Conservation (phyloP, 2,329 filamentous ascomycete species). For the Xylaria sp. region DNA sequence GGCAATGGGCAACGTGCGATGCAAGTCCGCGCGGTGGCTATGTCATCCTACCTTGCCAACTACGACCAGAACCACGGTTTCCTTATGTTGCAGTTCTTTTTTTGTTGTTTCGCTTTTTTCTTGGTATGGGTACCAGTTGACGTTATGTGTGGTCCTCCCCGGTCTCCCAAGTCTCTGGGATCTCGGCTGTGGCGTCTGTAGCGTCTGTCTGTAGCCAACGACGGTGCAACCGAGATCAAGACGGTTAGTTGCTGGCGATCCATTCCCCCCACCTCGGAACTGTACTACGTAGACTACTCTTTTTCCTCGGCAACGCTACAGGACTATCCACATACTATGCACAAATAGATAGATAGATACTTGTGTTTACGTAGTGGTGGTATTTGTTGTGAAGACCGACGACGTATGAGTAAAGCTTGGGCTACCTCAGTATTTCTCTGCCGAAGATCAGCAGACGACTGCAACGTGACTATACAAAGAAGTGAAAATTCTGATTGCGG, state of each 20-base stretch:
- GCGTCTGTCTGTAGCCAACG: constrained; percentile 1
- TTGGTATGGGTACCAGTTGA: constrained; percentile 3
- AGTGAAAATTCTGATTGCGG: constrained; percentile 10
- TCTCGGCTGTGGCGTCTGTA: constrained; percentile 34
- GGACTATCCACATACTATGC: neutral
- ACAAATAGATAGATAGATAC: neutral
- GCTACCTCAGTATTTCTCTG: constrained; percentile 20
- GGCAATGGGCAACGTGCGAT: constrained; percentile 1
- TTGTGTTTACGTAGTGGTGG: neutral
- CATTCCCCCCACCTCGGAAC: constrained; percentile 20
- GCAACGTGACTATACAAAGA: constrained; percentile 17
- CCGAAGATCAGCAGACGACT: constrained; percentile 3
- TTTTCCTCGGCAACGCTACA: constrained; percentile 8
- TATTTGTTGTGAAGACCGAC: neutral
- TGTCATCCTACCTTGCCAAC: constrained; percentile 19
- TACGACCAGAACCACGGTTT: neutral
- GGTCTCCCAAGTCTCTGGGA: constrained; percentile 33
- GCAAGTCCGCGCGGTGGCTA: constrained; percentile 20
- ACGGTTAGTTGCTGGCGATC: constrained; percentile 23
- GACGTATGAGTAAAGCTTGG: neutral
- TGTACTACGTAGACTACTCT: neutral
- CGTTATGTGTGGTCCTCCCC: constrained; percentile 34
- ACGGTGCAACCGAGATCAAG: constrained; percentile 35
- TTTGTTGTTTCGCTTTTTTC: neutral
- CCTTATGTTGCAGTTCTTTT: no score